Evolutionary conservation across 305 asterid species (phyloP).

Genomic region (Coffea humblotiana): DNA sequence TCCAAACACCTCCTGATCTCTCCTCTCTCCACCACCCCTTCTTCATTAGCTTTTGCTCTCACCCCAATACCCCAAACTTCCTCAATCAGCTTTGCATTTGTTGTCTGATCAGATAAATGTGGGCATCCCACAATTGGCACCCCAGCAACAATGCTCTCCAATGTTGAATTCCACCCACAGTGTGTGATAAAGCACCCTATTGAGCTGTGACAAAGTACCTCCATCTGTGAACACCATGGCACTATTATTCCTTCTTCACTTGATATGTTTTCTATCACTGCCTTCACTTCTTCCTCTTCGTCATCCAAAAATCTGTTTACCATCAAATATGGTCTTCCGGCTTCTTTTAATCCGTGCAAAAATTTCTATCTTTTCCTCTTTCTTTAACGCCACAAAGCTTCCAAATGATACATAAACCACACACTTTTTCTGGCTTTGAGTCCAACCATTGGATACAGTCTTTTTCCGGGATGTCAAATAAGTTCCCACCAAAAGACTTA

Average conservation of each 20-base stretch:
- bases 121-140: slow-evolving; percentile 56
- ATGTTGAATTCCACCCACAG: slow-evolving; percentile 72
- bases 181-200: slow-evolving; percentile 57
- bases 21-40: slow-evolving; percentile 28
- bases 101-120: slow-evolving; percentile 44
- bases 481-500: slow-evolving; percentile 40
- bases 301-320: slow-evolving; percentile 33
- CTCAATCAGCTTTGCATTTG: slow-evolving; percentile 56
- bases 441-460: slow-evolving; percentile 47
- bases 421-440: slow-evolving; percentile 26
- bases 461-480: slow-evolving; percentile 28
- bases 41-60: slow-evolving; percentile 38
- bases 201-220: slow-evolving; percentile 45
- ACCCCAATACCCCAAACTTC: slow-evolving; percentile 63
- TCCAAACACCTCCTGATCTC: slow-evolving; percentile 48
- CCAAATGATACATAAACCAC: slow-evolving; percentile 64
- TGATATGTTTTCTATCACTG: slow-evolving; percentile 9
- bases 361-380: slow-evolving; percentile 50
- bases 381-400: slow-evolving; percentile 38
- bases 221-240: slow-evolving; percentile 58
- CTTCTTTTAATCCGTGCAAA: slow-evolving; percentile 26
- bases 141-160: slow-evolving; percentile 46
- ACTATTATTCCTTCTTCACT: slow-evolving; percentile 44
- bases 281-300: slow-evolving; percentile 29
- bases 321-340: slow-evolving; percentile 15